Conservation (phyloP, 2,329 filamentous ascomycete genomes). For the Zarea fungicola region DNA sequence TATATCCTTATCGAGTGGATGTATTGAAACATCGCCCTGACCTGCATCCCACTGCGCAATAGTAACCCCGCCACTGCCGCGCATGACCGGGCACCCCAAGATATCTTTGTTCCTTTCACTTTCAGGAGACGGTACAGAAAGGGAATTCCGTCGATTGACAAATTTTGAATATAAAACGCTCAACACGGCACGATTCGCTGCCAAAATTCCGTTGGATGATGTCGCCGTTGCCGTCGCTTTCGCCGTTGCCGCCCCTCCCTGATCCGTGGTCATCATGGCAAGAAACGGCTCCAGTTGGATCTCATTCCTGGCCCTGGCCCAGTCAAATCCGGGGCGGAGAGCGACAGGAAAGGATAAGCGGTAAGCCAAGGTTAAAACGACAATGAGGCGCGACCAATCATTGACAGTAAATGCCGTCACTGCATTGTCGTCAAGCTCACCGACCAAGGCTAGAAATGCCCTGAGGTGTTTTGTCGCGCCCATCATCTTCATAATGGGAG, state of each 20-base stretch:
- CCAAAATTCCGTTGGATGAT: not conserved
- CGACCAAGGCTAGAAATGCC: constrained; percentile 7
- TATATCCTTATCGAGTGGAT: not conserved
- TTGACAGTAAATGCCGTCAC: constrained; percentile 12
- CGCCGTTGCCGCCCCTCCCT: not conserved
- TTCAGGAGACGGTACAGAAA: not conserved
- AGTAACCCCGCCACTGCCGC: not conserved
- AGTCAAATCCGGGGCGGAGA: constrained; percentile 4
- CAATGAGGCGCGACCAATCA: constrained; percentile 11
- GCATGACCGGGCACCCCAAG: constrained; percentile 4
- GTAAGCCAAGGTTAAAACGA: constrained; percentile 8
- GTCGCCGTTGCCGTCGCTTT: not conserved
- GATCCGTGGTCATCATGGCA: not conserved
- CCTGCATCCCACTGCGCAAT: constrained; percentile 4
- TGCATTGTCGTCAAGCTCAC: constrained; percentile 2
- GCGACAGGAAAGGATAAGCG: constrained; percentile 11
- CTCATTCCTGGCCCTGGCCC: not conserved
- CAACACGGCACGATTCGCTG: constrained; percentile 5
- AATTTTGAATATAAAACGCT: not conserved
- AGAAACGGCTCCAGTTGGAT: constrained; percentile 7
- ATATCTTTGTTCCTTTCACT: not conserved
- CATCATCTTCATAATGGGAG: not conserved
- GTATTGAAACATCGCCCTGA: not conserved
- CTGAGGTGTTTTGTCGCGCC: constrained; percentile 1
- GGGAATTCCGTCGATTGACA: not conserved